Evolutionary conservation across 768 basidiomycete species (phyloP).

Genomic region (Leccinum pellstonianum): DNA sequence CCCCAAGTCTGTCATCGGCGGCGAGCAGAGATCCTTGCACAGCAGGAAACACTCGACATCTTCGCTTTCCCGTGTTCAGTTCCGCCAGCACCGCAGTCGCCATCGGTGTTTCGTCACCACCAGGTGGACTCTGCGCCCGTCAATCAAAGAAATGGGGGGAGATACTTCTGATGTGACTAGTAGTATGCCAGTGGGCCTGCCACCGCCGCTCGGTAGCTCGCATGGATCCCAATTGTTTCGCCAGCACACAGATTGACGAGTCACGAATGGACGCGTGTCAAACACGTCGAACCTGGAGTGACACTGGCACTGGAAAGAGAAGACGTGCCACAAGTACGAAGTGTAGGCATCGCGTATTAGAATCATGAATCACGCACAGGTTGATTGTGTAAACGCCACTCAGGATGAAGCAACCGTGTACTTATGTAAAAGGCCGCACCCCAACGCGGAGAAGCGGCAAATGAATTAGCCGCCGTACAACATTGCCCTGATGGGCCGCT

Average conservation of each 20-base stretch:
- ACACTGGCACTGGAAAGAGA: neutral
- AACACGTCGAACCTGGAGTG: neutral
- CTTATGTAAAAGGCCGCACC: neutral
- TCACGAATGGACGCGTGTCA: neutral
- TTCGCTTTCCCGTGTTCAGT: neutral
- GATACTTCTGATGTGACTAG: neutral
- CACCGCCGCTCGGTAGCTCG: neutral
- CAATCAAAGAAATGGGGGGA: neutral
- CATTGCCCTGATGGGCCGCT: neutral
- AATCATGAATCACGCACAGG: neutral
- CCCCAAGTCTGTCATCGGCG: neutral
- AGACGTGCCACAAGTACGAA: neutral
- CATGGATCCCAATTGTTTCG: neutral
- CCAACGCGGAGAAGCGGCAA: neutral
- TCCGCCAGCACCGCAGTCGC: neutral
- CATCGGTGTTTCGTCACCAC: constrained; percentile 1
- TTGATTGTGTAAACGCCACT: neutral
- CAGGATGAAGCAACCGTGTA: neutral
- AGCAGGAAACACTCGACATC: constrained; percentile 3
- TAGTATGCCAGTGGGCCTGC: neutral
- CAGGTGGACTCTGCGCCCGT: neutral
- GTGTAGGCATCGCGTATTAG: neutral
- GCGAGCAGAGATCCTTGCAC: neutral
- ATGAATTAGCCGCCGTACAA: neutral
- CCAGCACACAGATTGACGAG: neutral